A percentile compares a stretch with the other conserved stretches of the same genome.
phyloP scores from a whole-genome alignment of 108 stramenopile genomes.

The Mayamaea pseudoterrestris region DNA sequence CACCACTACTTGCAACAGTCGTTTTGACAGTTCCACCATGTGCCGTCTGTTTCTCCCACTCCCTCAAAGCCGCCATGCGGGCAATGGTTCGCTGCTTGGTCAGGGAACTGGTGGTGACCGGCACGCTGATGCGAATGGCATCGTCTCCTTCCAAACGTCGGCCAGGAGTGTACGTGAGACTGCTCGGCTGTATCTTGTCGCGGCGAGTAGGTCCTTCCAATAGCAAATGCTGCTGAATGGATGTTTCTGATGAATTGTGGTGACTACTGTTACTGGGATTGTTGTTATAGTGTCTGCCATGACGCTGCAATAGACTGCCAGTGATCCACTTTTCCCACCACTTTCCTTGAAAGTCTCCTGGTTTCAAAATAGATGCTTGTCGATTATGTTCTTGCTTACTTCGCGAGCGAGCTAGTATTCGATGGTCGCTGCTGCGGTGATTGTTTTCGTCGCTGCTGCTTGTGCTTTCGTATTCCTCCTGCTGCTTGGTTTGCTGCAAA shows the following conservation, averaged over 20 bases:
- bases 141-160: slow-evolving; percentile 65
- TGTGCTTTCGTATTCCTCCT: background rate
- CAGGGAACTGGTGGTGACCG: slow-evolving; percentile 11
- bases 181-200: background rate
- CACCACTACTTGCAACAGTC: background rate
- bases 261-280: slow-evolving; percentile 23
- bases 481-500: slow-evolving; percentile 17
- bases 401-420: background rate
- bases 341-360: slow-evolving; percentile 10
- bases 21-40: slow-evolving; percentile 31
- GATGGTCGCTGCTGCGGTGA: background rate
- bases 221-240: slow-evolving; percentile 3
- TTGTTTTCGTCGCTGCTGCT: background rate
- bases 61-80: slow-evolving; percentile 44
- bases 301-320: slow-evolving; percentile 15
- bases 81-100: slow-evolving; percentile 47
- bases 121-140: slow-evolving; percentile 40
- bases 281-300: slow-evolving; percentile 16
- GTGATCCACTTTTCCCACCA: slow-evolving; percentile 75
- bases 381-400: background rate
- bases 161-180: slow-evolving; percentile 48
- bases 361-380: background rate
- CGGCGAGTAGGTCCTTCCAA: background rate
- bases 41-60: slow-evolving; percentile 65
- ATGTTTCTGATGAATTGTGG: background rate